Evolutionary conservation across 768 basidiomycete genomes (phyloP).

Genomic region (Pluteus cervinus): DNA sequence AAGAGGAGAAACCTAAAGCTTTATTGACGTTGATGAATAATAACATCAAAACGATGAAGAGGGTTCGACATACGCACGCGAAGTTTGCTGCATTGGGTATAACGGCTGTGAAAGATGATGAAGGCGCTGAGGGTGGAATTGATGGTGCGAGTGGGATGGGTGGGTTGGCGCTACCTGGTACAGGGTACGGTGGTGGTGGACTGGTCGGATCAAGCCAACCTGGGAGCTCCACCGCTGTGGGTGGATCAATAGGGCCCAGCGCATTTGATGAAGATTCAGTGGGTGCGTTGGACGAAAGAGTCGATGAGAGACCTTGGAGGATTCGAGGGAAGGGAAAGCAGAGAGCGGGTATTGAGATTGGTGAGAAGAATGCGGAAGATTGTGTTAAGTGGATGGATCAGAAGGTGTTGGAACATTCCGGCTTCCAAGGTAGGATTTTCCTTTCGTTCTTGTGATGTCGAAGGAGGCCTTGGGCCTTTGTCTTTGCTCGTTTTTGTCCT

Average conservation of each 20-base stretch:
- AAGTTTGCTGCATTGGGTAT: conserved; percentile 57
- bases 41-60: conserved; percentile 70
- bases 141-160: too few species aligned
- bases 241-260: conserved; percentile 12
- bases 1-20: conserved; percentile 32
- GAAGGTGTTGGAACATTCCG: conserved; percentile 83
- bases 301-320: conserved; percentile 62
- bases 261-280: conserved; percentile 23
- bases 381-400: conserved; percentile 68
- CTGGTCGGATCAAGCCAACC: too few species aligned
- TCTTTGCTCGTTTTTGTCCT: neutral
- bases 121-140: too few species aligned
- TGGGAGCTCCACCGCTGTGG: neutral
- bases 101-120: too few species aligned
- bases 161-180: too few species aligned
- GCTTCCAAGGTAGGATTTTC: conserved; percentile 74
- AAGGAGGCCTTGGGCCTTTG: neutral
- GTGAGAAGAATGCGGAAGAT: conserved; percentile 49
- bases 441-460: neutral
- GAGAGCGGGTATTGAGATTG: conserved; percentile 45
- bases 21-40: conserved; percentile 65
- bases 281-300: conserved; percentile 34
- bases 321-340: conserved; percentile 19
- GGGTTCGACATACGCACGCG: conserved; percentile 65
- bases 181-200: too few species aligned